Base-by-base conservation (phyloP, 352 stramenopile species). In the Pythium dissimile region DNA sequence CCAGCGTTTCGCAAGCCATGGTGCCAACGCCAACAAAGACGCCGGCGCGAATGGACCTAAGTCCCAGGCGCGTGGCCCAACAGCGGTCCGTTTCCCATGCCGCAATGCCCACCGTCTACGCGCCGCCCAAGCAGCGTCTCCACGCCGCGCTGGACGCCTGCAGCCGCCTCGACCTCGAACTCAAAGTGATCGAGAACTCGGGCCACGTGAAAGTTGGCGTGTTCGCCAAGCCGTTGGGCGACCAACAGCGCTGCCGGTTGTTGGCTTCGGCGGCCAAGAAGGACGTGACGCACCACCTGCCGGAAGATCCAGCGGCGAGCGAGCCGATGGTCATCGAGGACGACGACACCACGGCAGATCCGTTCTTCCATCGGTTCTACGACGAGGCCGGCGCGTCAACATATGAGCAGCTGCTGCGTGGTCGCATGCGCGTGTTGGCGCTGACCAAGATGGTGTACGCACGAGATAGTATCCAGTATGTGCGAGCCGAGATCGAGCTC, bases 121-220 rank as follows among this genome's bases (percentile, higher is more conserved):
- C 64, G 32, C 61, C 62, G 4, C 66, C 69, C 2, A 38, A 59
- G 2, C 62, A 73, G 11, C 66, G 72, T 0, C 67, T 77, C 8
- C 39, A 21, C 18, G 61, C 62, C 5, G 50, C 63, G 2, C 28
- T 61, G 8, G 39, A 45, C 2, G 62, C 77, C 48, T 81, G 66
- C 31, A 4, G 34, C 15, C 45, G 54, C 1, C 59, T 84, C 1
- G 77, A 85, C 46, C 64, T 53, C 2, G 78, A 89, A 54, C 45
- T 91, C 23, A 70, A 81, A 56, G 69, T 86, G 28, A 73, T 91
- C 9, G 80, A 91, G 39, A 84, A 68, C 52, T 88, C 78, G 4
- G 75, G 74, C 1, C 71, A 89, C 38, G 70, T 54, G 16, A 72
- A 71, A 28, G 37, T 89, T 2, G 80, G 80, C 20, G 73, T 62